phyloP scores from a whole-genome alignment of 75 land plant species.

The Gnetum montanum region DNA sequence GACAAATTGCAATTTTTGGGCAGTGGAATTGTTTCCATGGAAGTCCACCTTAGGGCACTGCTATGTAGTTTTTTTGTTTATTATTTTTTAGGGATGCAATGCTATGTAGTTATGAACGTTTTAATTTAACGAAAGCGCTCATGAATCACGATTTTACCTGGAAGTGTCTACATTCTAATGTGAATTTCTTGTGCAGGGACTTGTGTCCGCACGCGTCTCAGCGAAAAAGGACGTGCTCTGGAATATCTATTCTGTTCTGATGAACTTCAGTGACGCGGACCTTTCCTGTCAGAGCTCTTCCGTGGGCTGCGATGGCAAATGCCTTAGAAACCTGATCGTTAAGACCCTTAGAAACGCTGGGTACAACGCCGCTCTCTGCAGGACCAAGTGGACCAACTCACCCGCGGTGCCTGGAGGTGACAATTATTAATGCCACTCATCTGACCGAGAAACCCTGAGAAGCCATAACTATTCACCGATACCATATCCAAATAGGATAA shows the following conservation, averaged over 20 bases:
- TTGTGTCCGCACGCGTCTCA: not conserved
- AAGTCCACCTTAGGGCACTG: too few species aligned
- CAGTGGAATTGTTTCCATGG: too few species aligned
- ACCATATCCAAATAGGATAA: too few species aligned
- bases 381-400: conserved; percentile 49
- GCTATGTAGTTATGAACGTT: too few species aligned
- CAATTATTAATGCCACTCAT: not conserved
- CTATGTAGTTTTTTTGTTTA: too few species aligned
- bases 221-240: conserved; percentile 34
- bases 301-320: conserved; percentile 44
- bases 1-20: too few species aligned
- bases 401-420: conserved; percentile 83
- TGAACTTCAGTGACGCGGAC: conserved; percentile 31
- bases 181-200: not conserved
- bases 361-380: conserved; percentile 76
- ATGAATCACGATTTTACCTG: too few species aligned
- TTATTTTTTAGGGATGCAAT: too few species aligned
- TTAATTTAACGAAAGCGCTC: too few species aligned
- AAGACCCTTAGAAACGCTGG: conserved; percentile 47
- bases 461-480: too few species aligned
- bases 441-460: too few species aligned
- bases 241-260: conserved; percentile 25
- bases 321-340: conserved; percentile 37
- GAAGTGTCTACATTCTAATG: too few species aligned
- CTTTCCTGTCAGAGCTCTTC: conserved; percentile 6